phyloP scores from a whole-genome alignment of 2,329 filamentous ascomycete species.

The Chalaropsis thielavioides region DNA sequence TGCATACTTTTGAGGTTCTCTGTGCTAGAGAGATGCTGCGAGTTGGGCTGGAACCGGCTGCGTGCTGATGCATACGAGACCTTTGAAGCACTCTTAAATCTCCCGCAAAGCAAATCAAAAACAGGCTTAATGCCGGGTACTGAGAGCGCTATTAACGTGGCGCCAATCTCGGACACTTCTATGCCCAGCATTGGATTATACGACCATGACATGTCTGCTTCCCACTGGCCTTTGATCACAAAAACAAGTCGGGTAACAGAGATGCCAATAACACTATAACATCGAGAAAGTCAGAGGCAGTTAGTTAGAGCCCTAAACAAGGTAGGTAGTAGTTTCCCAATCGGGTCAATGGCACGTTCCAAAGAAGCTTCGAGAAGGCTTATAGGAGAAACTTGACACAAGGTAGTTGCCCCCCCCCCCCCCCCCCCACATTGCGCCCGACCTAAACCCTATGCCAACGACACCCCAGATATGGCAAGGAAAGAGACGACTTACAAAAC shows the following conservation, averaged over 20 bases:
- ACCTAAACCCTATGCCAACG: no score
- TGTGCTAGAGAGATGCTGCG: conserved; percentile 21
- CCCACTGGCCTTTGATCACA: conserved; percentile 34
- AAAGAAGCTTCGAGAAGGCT: neutral
- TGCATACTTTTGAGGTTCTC: conserved; percentile 17
- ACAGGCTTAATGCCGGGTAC: conserved; percentile 37
- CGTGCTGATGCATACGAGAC: conserved; percentile 21
- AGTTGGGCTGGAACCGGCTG: conserved; percentile 23
- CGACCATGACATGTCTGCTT: conserved; percentile 34
- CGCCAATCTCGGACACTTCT: conserved; percentile 36
- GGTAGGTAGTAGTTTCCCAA: neutral
- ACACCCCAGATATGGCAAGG: no score
- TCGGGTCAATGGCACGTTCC: neutral
- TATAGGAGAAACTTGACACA: neutral
- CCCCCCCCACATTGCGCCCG: no score
- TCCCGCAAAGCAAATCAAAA: conserved; percentile 25
- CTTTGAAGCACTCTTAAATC: conserved; percentile 21
- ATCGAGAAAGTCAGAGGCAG: neutral
- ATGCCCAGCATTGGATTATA: conserved; percentile 37
- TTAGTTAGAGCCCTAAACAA: neutral
- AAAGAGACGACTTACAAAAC: conserved; percentile 27
- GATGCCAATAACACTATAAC: conserved; percentile 34
- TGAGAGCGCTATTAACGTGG: conserved; percentile 36
- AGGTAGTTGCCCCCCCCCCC: neutral
- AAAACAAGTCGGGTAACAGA: conserved; percentile 34